Conservation (phyloP, 169 alveolate species). For the Fabrea salina region DNA sequence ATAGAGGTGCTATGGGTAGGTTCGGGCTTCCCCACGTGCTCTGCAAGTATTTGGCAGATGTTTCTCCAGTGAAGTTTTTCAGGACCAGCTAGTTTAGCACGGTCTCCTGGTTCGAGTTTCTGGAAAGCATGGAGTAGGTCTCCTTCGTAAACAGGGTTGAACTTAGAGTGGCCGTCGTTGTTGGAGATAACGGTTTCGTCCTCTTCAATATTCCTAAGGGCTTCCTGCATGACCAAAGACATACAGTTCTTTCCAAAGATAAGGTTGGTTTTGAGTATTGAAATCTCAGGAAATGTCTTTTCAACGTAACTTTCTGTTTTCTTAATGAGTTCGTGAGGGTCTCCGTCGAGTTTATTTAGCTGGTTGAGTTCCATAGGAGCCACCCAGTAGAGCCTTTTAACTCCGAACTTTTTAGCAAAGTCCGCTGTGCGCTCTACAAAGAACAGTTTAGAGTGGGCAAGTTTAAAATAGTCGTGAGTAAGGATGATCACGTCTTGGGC, state of each 20-base stretch:
- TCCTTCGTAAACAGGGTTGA: conserved; percentile 27
- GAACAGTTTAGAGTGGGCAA: conserved; percentile 25
- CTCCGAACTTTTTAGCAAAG: conserved; percentile 20
- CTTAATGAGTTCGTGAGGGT: neutral
- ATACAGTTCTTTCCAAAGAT: conserved; percentile 13
- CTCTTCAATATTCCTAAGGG: neutral
- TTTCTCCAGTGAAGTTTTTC: conserved; percentile 1
- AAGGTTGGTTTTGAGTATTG: neutral
- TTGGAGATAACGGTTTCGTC: neutral
- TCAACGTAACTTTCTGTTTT: neutral
- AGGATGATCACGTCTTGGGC: neutral
- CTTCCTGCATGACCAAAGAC: neutral
- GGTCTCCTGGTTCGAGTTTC: conserved; percentile 21
- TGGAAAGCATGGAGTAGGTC: conserved; percentile 22
- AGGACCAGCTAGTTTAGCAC: conserved; percentile 4
- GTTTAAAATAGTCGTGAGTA: conserved; percentile 30
- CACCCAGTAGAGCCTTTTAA: conserved; percentile 7
- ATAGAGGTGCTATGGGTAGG: neutral
- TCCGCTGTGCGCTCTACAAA: neutral
- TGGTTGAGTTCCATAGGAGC: conserved; percentile 18
- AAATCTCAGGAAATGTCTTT: neutral
- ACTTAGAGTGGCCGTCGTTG: neutral
- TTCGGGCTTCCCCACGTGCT: neutral
- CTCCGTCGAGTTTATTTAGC: neutral
- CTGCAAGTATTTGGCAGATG: neutral